Conservation (phyloP, 2,329 filamentous ascomycete species). For the Ophiostoma perfectum region DNA sequence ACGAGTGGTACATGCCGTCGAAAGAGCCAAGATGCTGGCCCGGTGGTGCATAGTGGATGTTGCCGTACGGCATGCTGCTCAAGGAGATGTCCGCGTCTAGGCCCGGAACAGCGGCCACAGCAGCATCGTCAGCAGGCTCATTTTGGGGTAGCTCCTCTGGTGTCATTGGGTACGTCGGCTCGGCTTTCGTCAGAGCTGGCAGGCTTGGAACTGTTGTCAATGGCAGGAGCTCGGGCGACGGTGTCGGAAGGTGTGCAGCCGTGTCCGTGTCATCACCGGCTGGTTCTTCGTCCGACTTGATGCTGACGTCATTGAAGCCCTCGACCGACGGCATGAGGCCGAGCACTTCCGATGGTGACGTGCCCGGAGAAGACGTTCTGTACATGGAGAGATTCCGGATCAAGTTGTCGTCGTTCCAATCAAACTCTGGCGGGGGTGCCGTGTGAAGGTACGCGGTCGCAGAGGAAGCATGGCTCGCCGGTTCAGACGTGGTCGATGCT, state of each 20-base stretch:
- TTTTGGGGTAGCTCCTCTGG: no score
- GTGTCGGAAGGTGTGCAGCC: background rate
- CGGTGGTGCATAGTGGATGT: background rate
- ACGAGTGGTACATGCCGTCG: background rate
- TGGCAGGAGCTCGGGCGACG: background rate
- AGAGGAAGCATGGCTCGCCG: no score
- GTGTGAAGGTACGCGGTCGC: no score
- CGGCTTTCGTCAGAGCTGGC: no score
- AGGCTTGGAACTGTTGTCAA: background rate
- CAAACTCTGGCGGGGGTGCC: no score
- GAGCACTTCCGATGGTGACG: background rate
- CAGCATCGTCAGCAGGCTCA: background rate
- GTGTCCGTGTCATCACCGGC: background rate
- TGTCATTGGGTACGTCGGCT: no score
- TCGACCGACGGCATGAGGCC: background rate
- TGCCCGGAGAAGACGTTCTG: background rate
- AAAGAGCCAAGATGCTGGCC: background rate
- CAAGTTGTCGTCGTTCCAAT: no score
- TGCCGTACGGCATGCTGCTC: background rate
- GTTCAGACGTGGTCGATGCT: background rate
- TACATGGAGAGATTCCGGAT: background rate
- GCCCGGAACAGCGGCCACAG: background rate
- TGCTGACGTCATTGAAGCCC: background rate
- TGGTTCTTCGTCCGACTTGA: background rate
- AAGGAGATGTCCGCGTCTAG: background rate